These are phyloP conservation scores for Ephemerocybe angulata DNA, from an alignment of 768 basidiomycete genomes.

Conservation along the genomic window DNA sequence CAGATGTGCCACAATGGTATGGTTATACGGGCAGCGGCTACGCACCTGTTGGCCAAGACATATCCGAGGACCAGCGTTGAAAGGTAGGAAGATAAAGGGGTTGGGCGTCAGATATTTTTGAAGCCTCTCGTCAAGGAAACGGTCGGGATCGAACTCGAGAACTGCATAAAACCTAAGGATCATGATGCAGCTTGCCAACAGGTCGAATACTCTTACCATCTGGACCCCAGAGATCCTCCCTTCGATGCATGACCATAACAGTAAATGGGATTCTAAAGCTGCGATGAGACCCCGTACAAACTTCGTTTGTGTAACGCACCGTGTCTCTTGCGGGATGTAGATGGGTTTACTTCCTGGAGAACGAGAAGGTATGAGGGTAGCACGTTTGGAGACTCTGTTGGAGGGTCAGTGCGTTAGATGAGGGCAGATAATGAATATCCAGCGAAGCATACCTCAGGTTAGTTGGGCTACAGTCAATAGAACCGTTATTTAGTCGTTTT, in stretches of 20 bases:
- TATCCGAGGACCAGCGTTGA: constrained; percentile 50
- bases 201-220: constrained; percentile 41
- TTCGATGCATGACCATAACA: constrained; percentile 56
- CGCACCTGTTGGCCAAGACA: constrained; percentile 47
- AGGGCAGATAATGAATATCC: neutral
- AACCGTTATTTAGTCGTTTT: neutral
- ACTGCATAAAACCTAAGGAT: constrained; percentile 27
- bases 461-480: constrained; percentile 9
- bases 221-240: constrained; percentile 64
- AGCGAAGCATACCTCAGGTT: constrained; percentile 5
- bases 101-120: constrained; percentile 52
- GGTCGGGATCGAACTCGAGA: constrained; percentile 58
- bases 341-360: neutral
- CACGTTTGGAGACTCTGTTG: neutral
- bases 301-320: neutral
- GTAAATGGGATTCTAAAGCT: constrained; percentile 32
- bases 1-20: neutral
- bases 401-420: neutral
- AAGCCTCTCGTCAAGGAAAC: constrained; percentile 59
- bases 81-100: constrained; percentile 54
- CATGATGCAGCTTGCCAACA: neutral
- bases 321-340: neutral
- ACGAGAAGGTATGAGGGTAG: neutral
- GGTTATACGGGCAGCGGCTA: neutral
- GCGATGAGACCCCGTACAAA: neutral